Evolutionary conservation across 768 basidiomycete species (phyloP).

Genomic region (Obba rivulosa): DNA sequence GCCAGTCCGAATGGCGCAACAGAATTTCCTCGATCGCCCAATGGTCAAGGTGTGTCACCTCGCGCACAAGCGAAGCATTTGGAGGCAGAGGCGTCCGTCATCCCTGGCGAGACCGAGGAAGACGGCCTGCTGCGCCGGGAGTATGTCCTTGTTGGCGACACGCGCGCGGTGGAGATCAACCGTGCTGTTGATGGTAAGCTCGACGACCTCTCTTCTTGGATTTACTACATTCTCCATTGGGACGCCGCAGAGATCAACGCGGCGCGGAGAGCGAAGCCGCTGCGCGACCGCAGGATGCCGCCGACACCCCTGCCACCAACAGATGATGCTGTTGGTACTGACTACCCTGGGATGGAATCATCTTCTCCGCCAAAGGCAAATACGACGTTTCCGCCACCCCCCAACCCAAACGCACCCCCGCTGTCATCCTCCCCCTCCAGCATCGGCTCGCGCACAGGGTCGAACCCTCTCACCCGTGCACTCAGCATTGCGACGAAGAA

Average conservation of each 20-base stretch:
- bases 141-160: conserved; percentile 93
- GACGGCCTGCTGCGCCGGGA: conserved; percentile 77
- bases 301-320: conserved; percentile 39
- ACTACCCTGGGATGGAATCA: conserved; percentile 27
- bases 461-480: conserved; percentile 75
- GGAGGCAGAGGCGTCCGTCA: conserved; percentile 58
- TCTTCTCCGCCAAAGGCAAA: conserved; percentile 26
- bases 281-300: conserved; percentile 47
- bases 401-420: conserved; percentile 42
- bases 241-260: conserved; percentile 51
- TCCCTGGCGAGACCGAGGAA: conserved; percentile 82
- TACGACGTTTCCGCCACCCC: conserved; percentile 68
- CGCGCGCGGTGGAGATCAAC: conserved; percentile 86
- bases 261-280: conserved; percentile 46
- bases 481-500: conserved; percentile 79
- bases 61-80: conserved; percentile 21
- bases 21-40: conserved; percentile 5
- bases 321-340: conserved; percentile 37
- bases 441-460: conserved; percentile 53
- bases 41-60: neutral
- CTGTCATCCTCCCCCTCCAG: conserved; percentile 64
- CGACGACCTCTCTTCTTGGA: neutral
- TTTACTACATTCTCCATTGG: neutral
- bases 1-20: neutral
- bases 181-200: conserved; percentile 81